phyloP scores from a whole-genome alignment of 257 asterid genomes.

The Phtheirospermum japonicum region DNA sequence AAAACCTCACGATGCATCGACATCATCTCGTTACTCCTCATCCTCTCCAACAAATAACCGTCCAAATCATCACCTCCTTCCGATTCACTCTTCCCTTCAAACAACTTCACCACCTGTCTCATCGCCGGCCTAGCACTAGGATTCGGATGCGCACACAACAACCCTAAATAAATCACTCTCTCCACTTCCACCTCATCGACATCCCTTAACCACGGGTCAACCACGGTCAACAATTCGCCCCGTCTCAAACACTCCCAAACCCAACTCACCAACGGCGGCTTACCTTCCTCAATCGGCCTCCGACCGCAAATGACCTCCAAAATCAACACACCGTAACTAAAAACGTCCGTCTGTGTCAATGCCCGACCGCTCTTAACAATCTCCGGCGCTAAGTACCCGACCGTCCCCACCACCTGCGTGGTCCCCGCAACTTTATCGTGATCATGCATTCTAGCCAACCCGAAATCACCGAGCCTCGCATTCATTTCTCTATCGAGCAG shows the following conservation, averaged over 20 bases:
- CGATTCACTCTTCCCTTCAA: background rate
- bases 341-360: constrained; percentile 51
- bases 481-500: background rate
- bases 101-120: constrained; percentile 5
- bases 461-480: background rate
- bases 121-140: background rate
- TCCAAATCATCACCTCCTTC: constrained; percentile 35
- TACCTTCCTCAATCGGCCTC: constrained; percentile 49
- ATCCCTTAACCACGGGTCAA: constrained; percentile 38
- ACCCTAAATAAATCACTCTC: constrained; percentile 50
- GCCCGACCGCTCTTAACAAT: constrained; percentile 45
- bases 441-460: constrained; percentile 47
- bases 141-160: constrained; percentile 15
- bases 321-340: constrained; percentile 45
- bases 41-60: constrained; percentile 30
- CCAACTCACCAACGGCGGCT: constrained; percentile 48
- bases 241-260: constrained; percentile 34
- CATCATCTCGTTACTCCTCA: constrained; percentile 17
- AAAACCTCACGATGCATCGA: constrained; percentile 21
- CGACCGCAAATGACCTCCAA: constrained; percentile 58
- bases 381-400: constrained; percentile 64
- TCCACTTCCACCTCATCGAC: constrained; percentile 42
- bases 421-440: constrained; percentile 37
- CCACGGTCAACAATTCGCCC: constrained; percentile 36
- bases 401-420: constrained; percentile 54